Percentiles rank a stretch among this genome's conserved stretches.
phyloP scores from a whole-genome alignment of 2,329 filamentous ascomycete genomes.

The Diaporthe humulicola region DNA sequence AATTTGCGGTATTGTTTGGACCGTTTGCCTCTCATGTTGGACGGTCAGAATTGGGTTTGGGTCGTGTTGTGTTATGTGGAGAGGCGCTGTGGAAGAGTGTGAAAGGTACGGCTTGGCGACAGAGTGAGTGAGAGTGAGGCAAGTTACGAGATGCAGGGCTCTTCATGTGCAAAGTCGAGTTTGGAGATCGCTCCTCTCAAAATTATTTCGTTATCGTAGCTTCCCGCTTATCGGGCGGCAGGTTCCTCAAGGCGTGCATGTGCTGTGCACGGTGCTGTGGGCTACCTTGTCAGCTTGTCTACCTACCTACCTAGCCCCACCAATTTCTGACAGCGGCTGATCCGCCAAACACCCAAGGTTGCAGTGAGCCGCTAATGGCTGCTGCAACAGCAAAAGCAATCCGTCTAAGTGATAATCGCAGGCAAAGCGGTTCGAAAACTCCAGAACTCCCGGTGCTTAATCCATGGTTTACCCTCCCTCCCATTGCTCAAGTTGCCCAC shows the following conservation, averaged over 20 bases:
- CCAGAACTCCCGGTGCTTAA: constrained; percentile 22
- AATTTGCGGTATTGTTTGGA: constrained; percentile 79
- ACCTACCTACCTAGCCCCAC: not conserved
- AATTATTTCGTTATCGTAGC: constrained; percentile 36
- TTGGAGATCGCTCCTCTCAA: constrained; percentile 9
- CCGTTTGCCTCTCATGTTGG: constrained; percentile 63
- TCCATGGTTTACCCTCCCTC: not conserved
- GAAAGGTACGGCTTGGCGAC: not conserved
- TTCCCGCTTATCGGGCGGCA: constrained; percentile 17
- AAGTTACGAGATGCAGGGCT: not conserved
- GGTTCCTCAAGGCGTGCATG: not conserved
- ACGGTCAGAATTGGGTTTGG: constrained; percentile 15
- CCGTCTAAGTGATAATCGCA: not conserved
- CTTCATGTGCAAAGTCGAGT: constrained; percentile 1
- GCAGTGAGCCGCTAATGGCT: constrained; percentile 1
- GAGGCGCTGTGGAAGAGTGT: not conserved
- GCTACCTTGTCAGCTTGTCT: too few species aligned
- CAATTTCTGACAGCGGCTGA: constrained; percentile 14
- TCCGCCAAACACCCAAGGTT: constrained; percentile 30
- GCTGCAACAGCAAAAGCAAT: not conserved
- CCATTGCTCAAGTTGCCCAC: not conserved
- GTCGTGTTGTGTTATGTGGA: not conserved
- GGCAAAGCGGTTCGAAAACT: not conserved
- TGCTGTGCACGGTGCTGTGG: too few species aligned
- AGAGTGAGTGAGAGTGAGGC: too few species aligned